Base-by-base conservation (phyloP, 352 stramenopile species). In the Pythium rhizo-oryzae region DNA sequence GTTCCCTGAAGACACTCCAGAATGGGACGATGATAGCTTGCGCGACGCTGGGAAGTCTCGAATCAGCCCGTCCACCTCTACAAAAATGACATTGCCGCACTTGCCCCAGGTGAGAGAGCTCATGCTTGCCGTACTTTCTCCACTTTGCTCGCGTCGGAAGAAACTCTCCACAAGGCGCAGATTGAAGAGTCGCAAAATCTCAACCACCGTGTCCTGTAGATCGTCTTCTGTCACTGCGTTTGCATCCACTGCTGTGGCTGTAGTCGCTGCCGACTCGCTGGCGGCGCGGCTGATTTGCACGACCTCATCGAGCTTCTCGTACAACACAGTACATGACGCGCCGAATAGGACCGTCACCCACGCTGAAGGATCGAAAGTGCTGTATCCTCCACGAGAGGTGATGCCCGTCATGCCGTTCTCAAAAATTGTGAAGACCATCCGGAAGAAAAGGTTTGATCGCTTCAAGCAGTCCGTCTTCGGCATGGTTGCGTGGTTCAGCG, bases 281-380 rank as follows among this genome's bases (percentile, higher is more conserved):
- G 78, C 69, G 2, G 30, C 39, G 8, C 87, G 87, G 68, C 80
- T 92, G 25, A 85, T 69, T 43, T 92, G 80, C 21, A 93, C 85
- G 43, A 94, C 74, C 53, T 94, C 87, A 61, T 94, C 87, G n/a
- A 94, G 65, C 35, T 94, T 94, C 43, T 94, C 87, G 47, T 92
- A 94, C 9, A 94, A 60, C 0, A 90, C 80, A 1, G 82, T 92
- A 57, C 87, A 93, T 44, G 77, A 83, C 0, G 87, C 85, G 8
- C 83, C 87, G 46, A 91, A 89, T 1, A 94, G 61, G 15, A 89
- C 84, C 43, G 87, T 82, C 8, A 86, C 67, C 87, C 87, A 94
- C 1, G 78, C 76, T 0, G 79, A 80, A 6, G 77, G 74, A 24
- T 86, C 72, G 0, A 41, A 46, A 0, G 25, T 18, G 23, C 16